Base-by-base conservation (phyloP, 192 early-diverging fungal genomes). In the Backusella tuberculispora region DNA sequence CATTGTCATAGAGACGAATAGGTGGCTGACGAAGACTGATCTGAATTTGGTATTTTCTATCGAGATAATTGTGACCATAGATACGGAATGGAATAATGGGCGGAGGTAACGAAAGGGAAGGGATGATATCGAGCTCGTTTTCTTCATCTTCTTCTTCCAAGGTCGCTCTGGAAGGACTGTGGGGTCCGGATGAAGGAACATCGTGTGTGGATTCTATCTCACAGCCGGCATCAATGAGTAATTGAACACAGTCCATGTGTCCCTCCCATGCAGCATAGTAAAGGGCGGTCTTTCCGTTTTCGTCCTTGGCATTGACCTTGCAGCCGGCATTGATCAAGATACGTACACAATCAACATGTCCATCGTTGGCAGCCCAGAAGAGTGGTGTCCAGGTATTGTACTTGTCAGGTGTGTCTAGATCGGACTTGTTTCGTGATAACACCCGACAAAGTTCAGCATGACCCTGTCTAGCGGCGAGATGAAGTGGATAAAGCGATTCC, bases 11-110 rank as follows among this genome's bases (percentile, higher is more conserved):
- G 1, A 91, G 65, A 24, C 85, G 84, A 34, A 91, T 83, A 1
- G 90, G 89, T 3, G 87, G 79, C 24, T 85, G 82, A 21, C 73
- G 80, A 72, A 90, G 71, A 40, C 88, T 87, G 64, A 99, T 83
- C 77, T 96, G 94, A 42, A 99, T 84, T 73, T 95, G 92, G 60
- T 87, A 91, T 71, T 94, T 94, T 76, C 94, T 92, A 73, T 97
- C 95, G 34, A 99, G 81, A 78, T 96, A 99, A 71, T 95, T 96
- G 86, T 99, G 98, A 6, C 98, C 98, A 79, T 99, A 99, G 63
- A 97, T 96, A 21, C 97, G 87, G 87, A 99, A 95, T 4, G 98
- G 98, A 70, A 99, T 95, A 41, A 99, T 96, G 10, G 98, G 98
- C 17, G 98, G 98, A 9, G 98, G 98, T 38, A 99, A 77, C 7